Base-by-base conservation (phyloP, 345 rosid species). In the Hibiscus syriacus region DNA sequence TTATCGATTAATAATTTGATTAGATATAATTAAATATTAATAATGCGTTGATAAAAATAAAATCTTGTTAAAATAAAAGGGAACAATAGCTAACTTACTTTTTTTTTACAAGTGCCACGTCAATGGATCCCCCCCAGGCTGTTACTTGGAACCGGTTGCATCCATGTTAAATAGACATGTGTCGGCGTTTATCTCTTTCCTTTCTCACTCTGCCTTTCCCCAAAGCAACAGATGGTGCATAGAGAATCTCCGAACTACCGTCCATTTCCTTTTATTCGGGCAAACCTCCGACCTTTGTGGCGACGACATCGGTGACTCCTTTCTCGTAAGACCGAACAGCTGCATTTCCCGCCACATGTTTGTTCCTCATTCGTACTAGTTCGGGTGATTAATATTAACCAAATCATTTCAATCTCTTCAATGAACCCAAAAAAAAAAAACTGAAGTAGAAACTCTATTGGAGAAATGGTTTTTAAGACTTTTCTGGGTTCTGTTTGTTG, bases 101-200 rank as follows among this genome's bases (percentile, higher is more conserved):
- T n/a, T n/a, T n/a, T n/a, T n/a, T n/a, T n/a, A n/a, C n/a, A n/a
- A n/a, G n/a, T n/a, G n/a, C n/a, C n/a, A n/a, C n/a, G n/a, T n/a
- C n/a, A n/a, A n/a, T n/a, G 34, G 26, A 25, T 2, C 55, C 69
- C 26, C 6, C 49, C 70, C 77, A 43, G 53, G 67, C 67, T 63
- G 67, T 43, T 43, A 14, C 20, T 16, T 16, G 3, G 8, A 63
- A 43, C 20, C 3, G 36, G 8, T 22, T 45, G 26, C 53, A 7
- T 5, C 48, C 3, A 2, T 20, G 10, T 39, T 25, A 6, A 25
- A 23, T 25, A 1, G 13, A 43, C 54, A 63, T 32, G 66, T 50
- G 55, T 41, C 66, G 7, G 25, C 11, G 41, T 62, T 10, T 5
- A 14, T 14, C n/a, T n/a, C n/a, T n/a, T n/a, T n/a, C n/a, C n/a